Conservation (phyloP, 805 yeast species). For the Ogataea naganishii region DNA sequence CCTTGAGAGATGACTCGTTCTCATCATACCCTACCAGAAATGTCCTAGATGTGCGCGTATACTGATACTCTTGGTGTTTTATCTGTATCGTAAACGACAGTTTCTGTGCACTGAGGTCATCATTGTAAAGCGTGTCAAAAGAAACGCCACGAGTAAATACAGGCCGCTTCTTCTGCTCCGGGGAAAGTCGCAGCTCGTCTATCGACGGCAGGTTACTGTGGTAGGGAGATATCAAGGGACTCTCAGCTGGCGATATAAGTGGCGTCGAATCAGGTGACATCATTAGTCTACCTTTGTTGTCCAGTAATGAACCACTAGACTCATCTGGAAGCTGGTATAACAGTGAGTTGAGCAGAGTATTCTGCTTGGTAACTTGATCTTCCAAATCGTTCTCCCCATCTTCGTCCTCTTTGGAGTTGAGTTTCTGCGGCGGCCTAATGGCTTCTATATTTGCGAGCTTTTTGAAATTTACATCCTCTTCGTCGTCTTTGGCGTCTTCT, state of each 20-base stretch:
- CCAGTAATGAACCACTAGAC: slow-evolving; percentile 8
- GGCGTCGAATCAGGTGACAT: slow-evolving; percentile 9
- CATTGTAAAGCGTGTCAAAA: slow-evolving; percentile 34
- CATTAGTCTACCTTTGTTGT: slow-evolving; percentile 9
- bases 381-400: slow-evolving; percentile 13
- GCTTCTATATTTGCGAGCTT: slow-evolving; percentile 3
- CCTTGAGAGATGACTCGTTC: slow-evolving; percentile 31
- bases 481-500: slow-evolving; percentile 4
- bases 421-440: not conserved
- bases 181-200: no score
- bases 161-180: no score
- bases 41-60: slow-evolving; percentile 29
- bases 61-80: slow-evolving; percentile 28
- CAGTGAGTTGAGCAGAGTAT: slow-evolving; percentile 21
- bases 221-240: no score
- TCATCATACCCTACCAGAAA: slow-evolving; percentile 35
- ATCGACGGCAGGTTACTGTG: no score
- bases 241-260: not conserved
- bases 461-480: slow-evolving; percentile 4
- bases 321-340: slow-evolving; percentile 16
- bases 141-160: no score
- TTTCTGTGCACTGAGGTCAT: slow-evolving; percentile 17
- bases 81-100: slow-evolving; percentile 28
- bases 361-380: slow-evolving; percentile 19
- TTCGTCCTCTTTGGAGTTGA: not conserved